Conservation (phyloP, 2,329 filamentous ascomycete species). For the Xylariaceae sp. region DNA sequence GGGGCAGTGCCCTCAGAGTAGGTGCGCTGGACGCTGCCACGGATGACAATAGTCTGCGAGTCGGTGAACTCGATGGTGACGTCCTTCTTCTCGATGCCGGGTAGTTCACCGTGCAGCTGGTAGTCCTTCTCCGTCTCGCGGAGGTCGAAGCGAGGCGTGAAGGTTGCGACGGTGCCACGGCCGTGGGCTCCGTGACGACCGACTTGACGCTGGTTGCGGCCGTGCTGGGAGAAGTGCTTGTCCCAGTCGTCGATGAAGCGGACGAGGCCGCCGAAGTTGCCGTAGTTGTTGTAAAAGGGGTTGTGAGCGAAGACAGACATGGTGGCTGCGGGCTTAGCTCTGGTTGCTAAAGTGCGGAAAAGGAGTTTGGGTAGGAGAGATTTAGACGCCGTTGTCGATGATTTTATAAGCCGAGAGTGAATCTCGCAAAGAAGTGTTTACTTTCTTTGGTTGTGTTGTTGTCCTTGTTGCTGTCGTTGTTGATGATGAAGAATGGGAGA, state of each 20-base stretch:
- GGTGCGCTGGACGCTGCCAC: slow-evolving; percentile 62
- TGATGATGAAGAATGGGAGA: slow-evolving; percentile 6
- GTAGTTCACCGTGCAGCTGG: slow-evolving; percentile 75
- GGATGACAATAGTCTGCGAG: slow-evolving; percentile 64
- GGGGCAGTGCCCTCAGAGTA: slow-evolving; percentile 52
- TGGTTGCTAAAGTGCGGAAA: slow-evolving; percentile 14
- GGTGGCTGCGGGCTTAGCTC: slow-evolving; percentile 33
- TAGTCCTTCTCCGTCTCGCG: slow-evolving; percentile 64
- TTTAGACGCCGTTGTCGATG: background rate
- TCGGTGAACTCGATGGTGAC: slow-evolving; percentile 76
- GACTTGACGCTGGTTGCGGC: slow-evolving; percentile 8
- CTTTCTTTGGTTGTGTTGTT: background rate
- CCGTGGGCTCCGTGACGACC: slow-evolving; percentile 3
- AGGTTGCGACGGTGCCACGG: slow-evolving; percentile 36
- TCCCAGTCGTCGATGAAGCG: slow-evolving; percentile 61
- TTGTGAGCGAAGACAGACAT: slow-evolving; percentile 56
- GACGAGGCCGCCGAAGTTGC: slow-evolving; percentile 57
- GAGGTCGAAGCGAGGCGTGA: slow-evolving; percentile 74
- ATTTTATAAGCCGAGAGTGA: slow-evolving; percentile 2
- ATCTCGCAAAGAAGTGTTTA: background rate
- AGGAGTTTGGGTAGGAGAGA: slow-evolving; percentile 22
- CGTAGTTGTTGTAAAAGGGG: slow-evolving; percentile 49
- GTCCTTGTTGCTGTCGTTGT: slow-evolving; percentile 6
- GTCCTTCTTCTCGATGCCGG: slow-evolving; percentile 68
- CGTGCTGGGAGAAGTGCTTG: slow-evolving; percentile 39